These are phyloP conservation scores for Theobroma cacao DNA, from an alignment of 345 rosid species.

Conservation along the genomic window DNA sequence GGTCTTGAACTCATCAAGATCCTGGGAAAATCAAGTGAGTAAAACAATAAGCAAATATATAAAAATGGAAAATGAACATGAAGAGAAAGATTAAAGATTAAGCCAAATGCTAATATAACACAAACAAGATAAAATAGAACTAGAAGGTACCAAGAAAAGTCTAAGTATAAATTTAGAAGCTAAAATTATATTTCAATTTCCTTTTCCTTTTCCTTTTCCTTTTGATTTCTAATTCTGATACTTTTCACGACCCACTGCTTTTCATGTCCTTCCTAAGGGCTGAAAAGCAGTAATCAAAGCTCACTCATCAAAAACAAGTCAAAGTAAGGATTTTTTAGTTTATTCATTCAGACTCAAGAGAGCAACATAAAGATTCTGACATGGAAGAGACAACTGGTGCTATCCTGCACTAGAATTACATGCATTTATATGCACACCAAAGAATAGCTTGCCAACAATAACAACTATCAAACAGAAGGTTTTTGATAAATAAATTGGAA, in stretches of 20 bases:
- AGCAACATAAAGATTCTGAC: not conserved
- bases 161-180: not conserved
- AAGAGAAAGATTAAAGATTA: not conserved
- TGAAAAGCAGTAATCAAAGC: not conserved
- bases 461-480: not conserved
- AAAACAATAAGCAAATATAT: not conserved
- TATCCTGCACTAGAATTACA: not conserved
- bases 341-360: not conserved
- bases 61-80: not conserved
- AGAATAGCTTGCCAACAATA: not conserved
- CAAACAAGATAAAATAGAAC: not conserved
- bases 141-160: not conserved
- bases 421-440: not conserved
- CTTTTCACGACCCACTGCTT: not conserved
- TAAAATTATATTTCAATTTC: not conserved
- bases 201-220: too few relatives aligned
- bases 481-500: not conserved
- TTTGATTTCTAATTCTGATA: not conserved
- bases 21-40: slow-evolving; percentile 40
- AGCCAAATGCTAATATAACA: slow-evolving; percentile 10
- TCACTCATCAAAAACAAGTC: not conserved
- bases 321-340: not conserved
- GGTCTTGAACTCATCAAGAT: slow-evolving; percentile 94
- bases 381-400: not conserved
- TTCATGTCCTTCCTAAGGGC: not conserved